Conservation (phyloP, 148 eudicot species). For the Camellia granthamiana region DNA sequence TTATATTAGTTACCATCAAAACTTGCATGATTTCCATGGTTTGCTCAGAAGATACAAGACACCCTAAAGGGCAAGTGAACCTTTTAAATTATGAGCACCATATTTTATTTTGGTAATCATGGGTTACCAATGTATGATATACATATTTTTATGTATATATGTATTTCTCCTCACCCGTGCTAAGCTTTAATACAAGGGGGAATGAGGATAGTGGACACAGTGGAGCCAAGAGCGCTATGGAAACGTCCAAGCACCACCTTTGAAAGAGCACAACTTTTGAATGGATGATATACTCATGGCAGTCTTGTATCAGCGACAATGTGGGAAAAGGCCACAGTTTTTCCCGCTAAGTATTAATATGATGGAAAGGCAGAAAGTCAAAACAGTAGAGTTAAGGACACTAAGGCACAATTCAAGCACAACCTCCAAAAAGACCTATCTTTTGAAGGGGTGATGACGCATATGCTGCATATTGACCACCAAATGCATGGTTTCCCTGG, state of each 20-base stretch:
- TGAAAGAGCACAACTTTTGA: not conserved
- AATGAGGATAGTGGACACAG: not conserved
- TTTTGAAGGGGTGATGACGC: slow-evolving; percentile 1
- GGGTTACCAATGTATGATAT: not conserved
- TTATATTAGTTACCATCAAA: not conserved
- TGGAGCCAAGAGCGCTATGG: not conserved
- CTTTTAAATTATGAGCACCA: not conserved
- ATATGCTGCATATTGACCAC: slow-evolving; percentile 6
- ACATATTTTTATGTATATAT: not conserved
- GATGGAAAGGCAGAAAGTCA: not conserved
- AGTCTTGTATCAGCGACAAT: not conserved
- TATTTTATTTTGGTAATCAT: not conserved
- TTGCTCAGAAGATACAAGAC: not conserved
- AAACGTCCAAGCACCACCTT: not conserved
- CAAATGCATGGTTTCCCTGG: slow-evolving; percentile 8
- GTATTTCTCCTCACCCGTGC: not conserved
- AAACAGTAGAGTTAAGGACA: not conserved
- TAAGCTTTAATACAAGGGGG: not conserved
- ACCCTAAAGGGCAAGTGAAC: not conserved
- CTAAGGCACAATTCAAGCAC: not conserved
- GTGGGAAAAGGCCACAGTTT: not conserved
- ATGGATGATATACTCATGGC: not conserved
- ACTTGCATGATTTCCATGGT: not conserved
- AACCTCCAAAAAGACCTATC: not conserved
- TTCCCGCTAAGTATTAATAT: not conserved